These are phyloP conservation scores for Saxophila tyrrhenica DNA, from an alignment of 495 filamentous ascomycete species.

Conservation along the genomic window DNA sequence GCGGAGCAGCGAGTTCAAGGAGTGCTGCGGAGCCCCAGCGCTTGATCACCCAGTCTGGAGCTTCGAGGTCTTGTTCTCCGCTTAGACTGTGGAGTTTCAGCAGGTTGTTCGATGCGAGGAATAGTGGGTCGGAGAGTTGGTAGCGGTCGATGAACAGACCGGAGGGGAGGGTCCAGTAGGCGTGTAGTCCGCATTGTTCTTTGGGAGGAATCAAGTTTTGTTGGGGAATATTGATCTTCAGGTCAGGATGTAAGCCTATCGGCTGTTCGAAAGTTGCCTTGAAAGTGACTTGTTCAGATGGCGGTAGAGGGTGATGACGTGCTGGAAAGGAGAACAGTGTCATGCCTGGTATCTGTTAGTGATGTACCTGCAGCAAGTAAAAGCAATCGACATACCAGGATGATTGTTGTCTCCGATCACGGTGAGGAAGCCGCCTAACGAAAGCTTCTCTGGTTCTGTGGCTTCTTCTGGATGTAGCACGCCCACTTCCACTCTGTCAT, in stretches of 20 bases:
- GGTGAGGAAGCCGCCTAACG: slow-evolving; percentile 65
- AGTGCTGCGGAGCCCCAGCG: slow-evolving; percentile 75
- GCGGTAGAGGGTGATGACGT: slow-evolving; percentile 55
- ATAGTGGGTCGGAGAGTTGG: slow-evolving; percentile 61
- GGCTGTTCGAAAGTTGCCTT: slow-evolving; percentile 48
- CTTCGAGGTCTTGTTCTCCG: slow-evolving; percentile 84
- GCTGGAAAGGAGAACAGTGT: slow-evolving; percentile 85
- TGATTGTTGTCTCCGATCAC: slow-evolving; percentile 65
- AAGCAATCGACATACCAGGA: slow-evolving; percentile 40
- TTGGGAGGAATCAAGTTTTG: slow-evolving; percentile 26
- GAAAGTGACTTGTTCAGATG: slow-evolving; percentile 38
- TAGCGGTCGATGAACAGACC: slow-evolving; percentile 79
- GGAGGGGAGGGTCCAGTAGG: slow-evolving; percentile 80
- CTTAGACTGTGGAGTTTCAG: slow-evolving; percentile 52
- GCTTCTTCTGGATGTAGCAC: slow-evolving; percentile 59
- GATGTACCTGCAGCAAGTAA: slow-evolving; percentile 3
- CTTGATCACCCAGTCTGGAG: slow-evolving; percentile 66
- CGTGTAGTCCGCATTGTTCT: slow-evolving; percentile 56
- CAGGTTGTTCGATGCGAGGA: slow-evolving; percentile 66
- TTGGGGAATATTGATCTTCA: slow-evolving; percentile 34
- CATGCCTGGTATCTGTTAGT: slow-evolving; percentile 37
- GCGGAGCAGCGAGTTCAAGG: slow-evolving; percentile 52
- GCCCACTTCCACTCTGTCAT: slow-evolving; percentile 61
- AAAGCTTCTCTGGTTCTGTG: slow-evolving; percentile 57
- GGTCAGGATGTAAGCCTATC: slow-evolving; percentile 77